These are phyloP conservation scores for Daldinia concentrica DNA, from an alignment of 495 filamentous ascomycete species.

Conservation along the genomic window DNA sequence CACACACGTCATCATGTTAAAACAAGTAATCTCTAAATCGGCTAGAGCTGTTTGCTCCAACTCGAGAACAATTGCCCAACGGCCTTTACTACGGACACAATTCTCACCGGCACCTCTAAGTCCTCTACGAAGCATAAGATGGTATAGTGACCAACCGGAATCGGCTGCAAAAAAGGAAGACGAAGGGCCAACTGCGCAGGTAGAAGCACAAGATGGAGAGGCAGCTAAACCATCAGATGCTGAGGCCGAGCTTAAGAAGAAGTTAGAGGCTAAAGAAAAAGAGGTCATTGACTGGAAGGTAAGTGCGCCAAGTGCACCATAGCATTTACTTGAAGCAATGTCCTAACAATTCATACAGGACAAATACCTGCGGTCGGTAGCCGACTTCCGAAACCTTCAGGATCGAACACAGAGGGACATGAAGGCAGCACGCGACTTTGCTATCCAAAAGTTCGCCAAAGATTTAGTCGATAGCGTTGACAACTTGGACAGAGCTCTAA, in stretches of 20 bases:
- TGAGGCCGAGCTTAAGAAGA: slow-evolving; percentile 61
- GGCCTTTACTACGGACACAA: slow-evolving; percentile 46
- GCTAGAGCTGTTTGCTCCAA: slow-evolving; percentile 49
- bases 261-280: slow-evolving; percentile 84
- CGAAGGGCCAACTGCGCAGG: slow-evolving; percentile 45
- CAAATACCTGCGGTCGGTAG: slow-evolving; percentile 88
- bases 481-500: slow-evolving; percentile 94
- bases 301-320: slow-evolving; percentile 33
- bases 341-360: slow-evolving; percentile 65
- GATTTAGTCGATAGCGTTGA: slow-evolving; percentile 95
- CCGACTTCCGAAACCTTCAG: slow-evolving; percentile 97
- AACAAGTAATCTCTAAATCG: slow-evolving; percentile 51
- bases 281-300: slow-evolving; percentile 91
- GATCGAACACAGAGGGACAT: slow-evolving; percentile 92
- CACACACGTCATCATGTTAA: slow-evolving; percentile 52
- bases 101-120: slow-evolving; percentile 44
- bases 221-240: slow-evolving; percentile 36
- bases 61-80: slow-evolving; percentile 40
- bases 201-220: slow-evolving; percentile 46
- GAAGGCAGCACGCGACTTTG: slow-evolving; percentile 85
- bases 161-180: slow-evolving; percentile 50
- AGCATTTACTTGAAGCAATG: slow-evolving; percentile 14
- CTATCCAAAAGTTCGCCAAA: slow-evolving; percentile 91
- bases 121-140: slow-evolving; percentile 49
- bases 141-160: slow-evolving; percentile 58